Evolutionary conservation across 1,139 yeast genomes (phyloP).

Genomic region (Kodamaea fungicola): DNA sequence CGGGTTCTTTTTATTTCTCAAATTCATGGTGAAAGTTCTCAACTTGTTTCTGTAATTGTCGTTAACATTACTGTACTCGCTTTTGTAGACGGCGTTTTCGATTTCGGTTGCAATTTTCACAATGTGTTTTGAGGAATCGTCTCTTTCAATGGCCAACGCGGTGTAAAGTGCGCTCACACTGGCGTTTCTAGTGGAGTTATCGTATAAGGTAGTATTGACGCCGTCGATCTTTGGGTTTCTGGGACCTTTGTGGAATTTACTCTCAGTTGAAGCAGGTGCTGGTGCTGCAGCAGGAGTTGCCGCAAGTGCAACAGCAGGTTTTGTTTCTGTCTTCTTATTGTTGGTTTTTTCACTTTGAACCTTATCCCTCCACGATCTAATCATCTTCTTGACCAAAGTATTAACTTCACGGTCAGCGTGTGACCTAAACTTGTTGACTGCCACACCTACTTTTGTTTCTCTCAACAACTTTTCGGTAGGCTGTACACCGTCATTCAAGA

Average conservation of each 20-base stretch:
- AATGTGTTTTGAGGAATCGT: constrained; percentile 49
- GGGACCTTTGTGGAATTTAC: constrained; percentile 40
- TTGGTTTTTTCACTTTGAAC: constrained; percentile 71
- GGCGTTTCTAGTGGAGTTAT: constrained; percentile 77
- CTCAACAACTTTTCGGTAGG: constrained; percentile 85
- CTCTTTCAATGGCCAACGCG: constrained; percentile 81
- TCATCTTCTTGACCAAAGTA: constrained; percentile 73
- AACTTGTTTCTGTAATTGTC: constrained; percentile 74
- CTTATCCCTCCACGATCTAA: constrained; percentile 85
- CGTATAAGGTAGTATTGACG: constrained; percentile 63
- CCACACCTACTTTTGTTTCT: constrained; percentile 97
- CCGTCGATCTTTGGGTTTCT: constrained; percentile 83
- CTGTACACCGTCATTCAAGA: constrained; percentile 66
- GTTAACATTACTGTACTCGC: constrained; percentile 53
- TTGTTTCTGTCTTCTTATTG: constrained; percentile 22
- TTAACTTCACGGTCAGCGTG: constrained; percentile 66
- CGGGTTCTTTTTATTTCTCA: constrained; percentile 87
- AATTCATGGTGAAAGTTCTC: constrained; percentile 78
- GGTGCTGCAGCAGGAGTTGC: constrained; percentile 6
- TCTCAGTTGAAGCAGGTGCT: constrained; percentile 15
- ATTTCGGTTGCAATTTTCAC: constrained; percentile 65
- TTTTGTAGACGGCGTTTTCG: constrained; percentile 65
- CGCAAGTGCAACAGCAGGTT: constrained; percentile 7
- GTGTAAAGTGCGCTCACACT: constrained; percentile 82
- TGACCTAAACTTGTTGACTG: constrained; percentile 82